phyloP scores from a whole-genome alignment of 192 early-diverging fungal species.

The Bifiguratus adelaidae region DNA sequence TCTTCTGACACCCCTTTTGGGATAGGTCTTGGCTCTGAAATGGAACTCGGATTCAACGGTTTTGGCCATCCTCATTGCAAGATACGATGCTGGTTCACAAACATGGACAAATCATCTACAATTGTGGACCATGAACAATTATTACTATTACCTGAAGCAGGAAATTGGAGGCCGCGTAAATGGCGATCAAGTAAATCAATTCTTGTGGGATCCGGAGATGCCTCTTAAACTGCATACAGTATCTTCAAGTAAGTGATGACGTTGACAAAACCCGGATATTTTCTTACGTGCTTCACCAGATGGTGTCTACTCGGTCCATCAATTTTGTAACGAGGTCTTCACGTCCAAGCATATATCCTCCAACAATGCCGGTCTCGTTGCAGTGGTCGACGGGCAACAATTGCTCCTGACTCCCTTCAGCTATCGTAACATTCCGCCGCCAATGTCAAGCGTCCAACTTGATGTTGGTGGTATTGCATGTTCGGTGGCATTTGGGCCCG shows the following conservation, averaged over 20 bases:
- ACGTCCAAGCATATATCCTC: constrained; percentile 4
- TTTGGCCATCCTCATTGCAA: constrained; percentile 58
- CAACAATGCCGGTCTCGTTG: constrained; percentile 21
- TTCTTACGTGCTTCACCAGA: constrained; percentile 25
- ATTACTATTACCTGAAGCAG: constrained; percentile 95
- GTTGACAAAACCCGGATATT: no score
- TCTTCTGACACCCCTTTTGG: no score
- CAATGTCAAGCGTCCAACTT: constrained; percentile 57
- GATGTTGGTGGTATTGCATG: constrained; percentile 26
- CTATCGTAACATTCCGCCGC: constrained; percentile 85
- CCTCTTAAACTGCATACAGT: constrained; percentile 52
- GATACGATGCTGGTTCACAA: constrained; percentile 6
- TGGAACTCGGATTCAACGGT: constrained; percentile 92
- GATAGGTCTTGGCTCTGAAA: no score
- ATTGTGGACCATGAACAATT: constrained; percentile 90
- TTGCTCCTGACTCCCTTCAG: constrained; percentile 73
- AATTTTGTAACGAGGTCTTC: no score
- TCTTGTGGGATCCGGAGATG: constrained; percentile 78
- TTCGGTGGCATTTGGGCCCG: constrained; percentile 50
- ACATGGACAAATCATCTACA: constrained; percentile 44
- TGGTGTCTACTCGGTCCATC: constrained; percentile 29
- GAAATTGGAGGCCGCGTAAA: constrained; percentile 35
- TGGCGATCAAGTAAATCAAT: constrained; percentile 25
- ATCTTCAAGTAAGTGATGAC: constrained; percentile 18
- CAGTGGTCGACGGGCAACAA: no score